A percentile compares a stretch with the other conserved stretches of the same genome.
Conservation (phyloP, 768 basidiomycete species). For the Mrakia blollopis region DNA sequence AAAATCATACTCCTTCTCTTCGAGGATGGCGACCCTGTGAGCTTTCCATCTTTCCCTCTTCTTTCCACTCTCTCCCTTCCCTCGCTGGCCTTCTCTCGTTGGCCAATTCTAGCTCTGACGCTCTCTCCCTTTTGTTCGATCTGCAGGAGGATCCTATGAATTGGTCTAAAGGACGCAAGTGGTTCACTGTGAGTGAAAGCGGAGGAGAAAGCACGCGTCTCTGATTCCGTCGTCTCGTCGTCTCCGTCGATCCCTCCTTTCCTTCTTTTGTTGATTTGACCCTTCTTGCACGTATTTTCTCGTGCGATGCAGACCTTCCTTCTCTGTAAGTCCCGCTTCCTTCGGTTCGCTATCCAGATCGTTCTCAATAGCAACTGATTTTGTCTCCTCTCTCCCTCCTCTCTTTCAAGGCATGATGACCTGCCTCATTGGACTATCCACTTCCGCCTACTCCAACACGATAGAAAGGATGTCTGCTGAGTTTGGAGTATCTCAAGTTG, state of each 20-base stretch:
- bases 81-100: background rate
- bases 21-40: constrained; percentile 37
- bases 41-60: background rate
- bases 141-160: constrained; percentile 23
- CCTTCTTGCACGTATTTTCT: background rate
- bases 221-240: no score
- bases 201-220: background rate
- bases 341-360: no score
- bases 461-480: constrained; percentile 34
- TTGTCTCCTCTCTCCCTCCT: no score
- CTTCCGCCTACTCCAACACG: constrained; percentile 34
- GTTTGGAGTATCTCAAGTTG: constrained; percentile 34
- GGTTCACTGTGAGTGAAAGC: constrained; percentile 5
- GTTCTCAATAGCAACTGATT: no score
- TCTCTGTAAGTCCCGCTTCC: background rate
- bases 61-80: no score
- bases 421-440: constrained; percentile 34
- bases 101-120: background rate
- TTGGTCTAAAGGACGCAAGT: constrained; percentile 23
- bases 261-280: background rate
- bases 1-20: constrained; percentile 37
- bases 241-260: no score
- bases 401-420: constrained; percentile 29
- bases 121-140: background rate
- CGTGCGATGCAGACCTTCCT: background rate